Conservation (phyloP, 1,139 yeast species). For the Zhuliangozyma blackwelliae region DNA sequence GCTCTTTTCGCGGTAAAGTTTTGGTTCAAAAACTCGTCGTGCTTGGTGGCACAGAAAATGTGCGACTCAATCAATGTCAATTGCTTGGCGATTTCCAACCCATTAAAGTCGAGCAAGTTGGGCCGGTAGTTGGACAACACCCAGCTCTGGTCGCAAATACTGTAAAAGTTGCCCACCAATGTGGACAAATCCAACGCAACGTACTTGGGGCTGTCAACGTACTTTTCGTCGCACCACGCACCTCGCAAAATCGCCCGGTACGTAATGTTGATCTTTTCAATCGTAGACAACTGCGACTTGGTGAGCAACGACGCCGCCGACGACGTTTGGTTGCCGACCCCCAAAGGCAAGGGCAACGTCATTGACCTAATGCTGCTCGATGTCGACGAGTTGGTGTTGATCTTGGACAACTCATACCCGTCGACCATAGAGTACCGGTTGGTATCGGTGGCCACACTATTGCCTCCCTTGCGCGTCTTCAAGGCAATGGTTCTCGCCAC, state of each 20-base stretch:
- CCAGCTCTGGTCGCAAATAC: slow-evolving; percentile 43
- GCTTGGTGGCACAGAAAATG: slow-evolving; percentile 61
- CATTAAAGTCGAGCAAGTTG: slow-evolving; percentile 64
- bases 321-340: slow-evolving; percentile 40
- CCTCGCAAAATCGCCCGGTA: slow-evolving; percentile 47
- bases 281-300: slow-evolving; percentile 34
- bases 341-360: slow-evolving; percentile 41
- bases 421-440: slow-evolving; percentile 46
- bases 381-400: slow-evolving; percentile 42
- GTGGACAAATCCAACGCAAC: slow-evolving; percentile 23
- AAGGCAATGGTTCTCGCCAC: slow-evolving; percentile 44
- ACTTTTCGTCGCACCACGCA: slow-evolving; percentile 43
- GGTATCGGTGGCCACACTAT: slow-evolving; percentile 11
- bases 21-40: slow-evolving; percentile 71
- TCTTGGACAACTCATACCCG: slow-evolving; percentile 46
- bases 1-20: slow-evolving; percentile 67
- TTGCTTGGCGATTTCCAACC: slow-evolving; percentile 81
- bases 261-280: slow-evolving; percentile 44
- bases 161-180: slow-evolving; percentile 35
- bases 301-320: slow-evolving; percentile 36
- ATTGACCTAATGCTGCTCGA: slow-evolving; percentile 35
- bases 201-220: slow-evolving; percentile 23
- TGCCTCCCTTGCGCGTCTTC: slow-evolving; percentile 21
- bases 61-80: slow-evolving; percentile 75
- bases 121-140: slow-evolving; percentile 46